phyloP scores from a whole-genome alignment of 345 rosid genomes.

The Aquilaria malaccensis region DNA sequence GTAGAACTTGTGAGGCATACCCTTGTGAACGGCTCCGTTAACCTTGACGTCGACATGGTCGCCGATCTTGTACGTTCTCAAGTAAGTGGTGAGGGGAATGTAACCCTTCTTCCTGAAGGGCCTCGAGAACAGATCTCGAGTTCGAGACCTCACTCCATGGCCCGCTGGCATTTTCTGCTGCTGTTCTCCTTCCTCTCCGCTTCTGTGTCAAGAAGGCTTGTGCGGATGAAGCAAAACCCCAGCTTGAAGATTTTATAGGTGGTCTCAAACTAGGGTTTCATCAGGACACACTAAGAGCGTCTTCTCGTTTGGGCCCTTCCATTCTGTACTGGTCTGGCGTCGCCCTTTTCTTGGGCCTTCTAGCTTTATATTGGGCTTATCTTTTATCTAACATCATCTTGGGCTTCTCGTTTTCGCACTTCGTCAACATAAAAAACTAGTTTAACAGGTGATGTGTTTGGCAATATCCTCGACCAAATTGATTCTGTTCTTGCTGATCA shows the following conservation, averaged over 20 bases:
- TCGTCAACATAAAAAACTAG: too few species aligned
- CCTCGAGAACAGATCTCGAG: conserved; percentile 60
- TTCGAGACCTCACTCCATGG: conserved; percentile 57
- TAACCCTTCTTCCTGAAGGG: conserved; percentile 76
- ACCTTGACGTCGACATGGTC: conserved; percentile 66
- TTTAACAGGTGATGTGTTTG: too few species aligned
- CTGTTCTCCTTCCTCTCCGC: background rate
- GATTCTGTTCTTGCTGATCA: too few species aligned
- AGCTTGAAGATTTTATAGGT: background rate
- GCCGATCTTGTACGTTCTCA: conserved; percentile 57
- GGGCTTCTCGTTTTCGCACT: too few species aligned
- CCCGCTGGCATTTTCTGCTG: conserved; percentile 57
- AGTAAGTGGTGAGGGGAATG: conserved; percentile 61
- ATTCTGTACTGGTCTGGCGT: too few species aligned
- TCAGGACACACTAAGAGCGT: too few species aligned
- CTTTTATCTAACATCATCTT: too few species aligned
- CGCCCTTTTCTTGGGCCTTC: too few species aligned
- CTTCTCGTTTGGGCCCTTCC: too few species aligned
- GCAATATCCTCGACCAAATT: too few species aligned
- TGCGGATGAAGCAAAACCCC: background rate
- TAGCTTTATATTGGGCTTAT: too few species aligned
- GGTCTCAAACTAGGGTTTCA: too few species aligned
- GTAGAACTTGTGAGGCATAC: conserved; percentile 83
- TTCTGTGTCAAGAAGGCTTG: background rate
- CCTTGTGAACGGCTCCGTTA: conserved; percentile 76